Base-by-base conservation (phyloP, 352 stramenopile genomes). In the Pythium pectinolyticum region DNA sequence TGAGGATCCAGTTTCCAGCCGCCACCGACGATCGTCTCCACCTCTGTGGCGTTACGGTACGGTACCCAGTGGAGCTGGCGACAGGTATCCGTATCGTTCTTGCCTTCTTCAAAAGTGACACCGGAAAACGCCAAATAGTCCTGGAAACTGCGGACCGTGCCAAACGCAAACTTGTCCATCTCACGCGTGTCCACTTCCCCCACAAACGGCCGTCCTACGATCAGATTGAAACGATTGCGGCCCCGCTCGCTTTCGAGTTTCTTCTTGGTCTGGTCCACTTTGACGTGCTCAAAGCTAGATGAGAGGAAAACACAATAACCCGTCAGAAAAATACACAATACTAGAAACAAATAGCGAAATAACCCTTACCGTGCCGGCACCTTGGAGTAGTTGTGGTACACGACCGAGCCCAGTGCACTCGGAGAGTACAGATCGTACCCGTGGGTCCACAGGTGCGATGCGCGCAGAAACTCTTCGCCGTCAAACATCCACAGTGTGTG, bases 401-500 rank as follows among this genome's bases (percentile, higher is more conserved):
- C 69, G 19, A 78, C 71, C 45, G 71, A 75, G 48, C 66, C 61
- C 12, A 74, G 61, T 39, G 54, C 34, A 32, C 67, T 77, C 39
- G 72, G 72, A 31, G 68, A 77, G 57, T 79, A 76, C 27, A 78
- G 54, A 48, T 78, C 71, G 57, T 78, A 78, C 41, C 71, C 71
- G 35, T 78, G 61, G 34, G 71, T 78, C 71, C 71, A 78, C 35
- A 78, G 20, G 35, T 73, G 71, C 37, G 71, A 75, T 27, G 67
- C 48, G 9, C 71, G 71, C 17, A 78, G 37, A 24, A 78, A 78
- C 63, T 78, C 71, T 61, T 78, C 71, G 40, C 71, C 71, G 51
- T 78, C 71, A 54, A 75, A 79, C 65, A 79, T 75, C 71, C 71
- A 78, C 35, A 92, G 71, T 53, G 82, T 92, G 57, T 94, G 85